Evolutionary conservation across 768 basidiomycete genomes (phyloP), one percentile per base, ranked within the genome.

Genomic region (Russula sp.): DNA sequence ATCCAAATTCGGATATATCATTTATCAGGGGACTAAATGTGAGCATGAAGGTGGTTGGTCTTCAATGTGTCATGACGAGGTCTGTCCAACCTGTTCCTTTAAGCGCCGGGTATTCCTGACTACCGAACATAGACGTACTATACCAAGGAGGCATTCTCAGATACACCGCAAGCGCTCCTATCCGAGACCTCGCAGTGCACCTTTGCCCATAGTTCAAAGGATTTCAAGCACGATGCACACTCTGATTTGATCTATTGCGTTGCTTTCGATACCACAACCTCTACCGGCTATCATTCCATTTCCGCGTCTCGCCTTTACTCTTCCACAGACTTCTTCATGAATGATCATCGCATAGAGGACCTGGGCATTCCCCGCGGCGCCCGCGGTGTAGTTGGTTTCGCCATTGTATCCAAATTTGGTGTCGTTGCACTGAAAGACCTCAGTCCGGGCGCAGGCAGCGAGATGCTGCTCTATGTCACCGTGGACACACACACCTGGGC

Each of bases 371-470:
- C 85, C 6, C 92, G 87, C 76, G 85, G 88, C 58, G 90, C 94
- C 0, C 85, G 84, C 36, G 97, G 96, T 0, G 87, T 99, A n/a
- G 80, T 92, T 5, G 96, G 93, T 0, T 84, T 99, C 57, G 96
- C 96, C 0, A 90, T 95, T 59, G 92, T 97, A 8, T 88, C 86
- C 75, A 94, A 95, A 72, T 99, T 88, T 72, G 89, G 92, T 5
- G 89, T 98, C 11, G 94, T 92, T 7, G 96, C 95, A 1, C 71
- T 98, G 67, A 89, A 86, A 75, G 92, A 92, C 66, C 65, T 86
- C 20, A 76, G 79, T 2, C 73, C 80, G 5, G 78, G 76, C 5
- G 82, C 76, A 42, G 75, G 79, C 6, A 87, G 86, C 18, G 87
- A 94, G 68, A 90, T 92, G 88, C 73, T 87, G 52, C 79, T 98